Conservation (phyloP, 108 stramenopile species). For the Parietichytrium sp. region DNA sequence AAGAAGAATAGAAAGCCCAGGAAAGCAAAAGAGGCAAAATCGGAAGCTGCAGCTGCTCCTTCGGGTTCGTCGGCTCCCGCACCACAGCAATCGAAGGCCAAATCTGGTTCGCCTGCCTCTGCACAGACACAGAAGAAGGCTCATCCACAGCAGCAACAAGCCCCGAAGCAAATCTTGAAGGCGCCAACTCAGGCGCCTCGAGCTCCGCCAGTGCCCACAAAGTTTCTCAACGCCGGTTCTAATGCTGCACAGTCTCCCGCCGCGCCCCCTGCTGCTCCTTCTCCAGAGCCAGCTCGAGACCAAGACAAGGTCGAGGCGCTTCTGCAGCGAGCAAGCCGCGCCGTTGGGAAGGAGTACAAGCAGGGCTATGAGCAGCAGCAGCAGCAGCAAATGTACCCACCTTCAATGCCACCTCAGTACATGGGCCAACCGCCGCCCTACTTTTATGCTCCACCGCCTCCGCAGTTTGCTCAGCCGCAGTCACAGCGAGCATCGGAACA, state of each 20-base stretch:
- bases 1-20: slow-evolving; percentile 12
- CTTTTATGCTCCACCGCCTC: background rate
- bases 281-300: background rate
- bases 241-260: background rate
- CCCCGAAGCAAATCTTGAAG: too few relatives aligned
- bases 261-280: background rate
- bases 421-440: background rate
- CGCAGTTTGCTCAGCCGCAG: too few relatives aligned
- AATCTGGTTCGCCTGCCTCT: background rate
- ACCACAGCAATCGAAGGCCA: background rate
- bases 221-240: background rate
- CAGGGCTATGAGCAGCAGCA: background rate
- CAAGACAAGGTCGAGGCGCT: background rate
- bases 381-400: slow-evolving; percentile 9
- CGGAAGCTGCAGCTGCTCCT: too few relatives aligned
- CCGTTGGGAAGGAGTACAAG: slow-evolving; percentile 26
- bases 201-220: too few relatives aligned
- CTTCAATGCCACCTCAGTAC: background rate
- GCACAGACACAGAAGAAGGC: background rate
- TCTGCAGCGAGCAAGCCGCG: background rate
- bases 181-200: too few relatives aligned
- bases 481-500: background rate
- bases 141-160: background rate
- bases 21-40: slow-evolving; percentile 19
- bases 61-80: too few relatives aligned